Base-by-base conservation (phyloP, 2,329 filamentous ascomycete genomes). In the Aureobasidium sp. region DNA sequence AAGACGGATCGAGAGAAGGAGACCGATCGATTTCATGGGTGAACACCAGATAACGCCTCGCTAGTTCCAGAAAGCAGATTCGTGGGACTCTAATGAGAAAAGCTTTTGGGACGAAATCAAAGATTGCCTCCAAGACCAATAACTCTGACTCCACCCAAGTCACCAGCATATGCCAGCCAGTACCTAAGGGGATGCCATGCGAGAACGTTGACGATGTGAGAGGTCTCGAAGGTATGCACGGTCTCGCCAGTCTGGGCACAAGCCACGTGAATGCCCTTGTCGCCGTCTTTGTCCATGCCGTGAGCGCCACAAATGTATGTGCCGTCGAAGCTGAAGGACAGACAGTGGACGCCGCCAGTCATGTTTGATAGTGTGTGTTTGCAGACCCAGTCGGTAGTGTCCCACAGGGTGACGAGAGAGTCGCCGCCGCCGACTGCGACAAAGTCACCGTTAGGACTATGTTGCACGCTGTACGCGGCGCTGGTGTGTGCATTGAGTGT, bases 311-410 rank as follows among this genome's bases (percentile, higher is more conserved):
- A 84, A 29, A 92, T 76, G 69, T 86, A 93, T 68, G 83, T 86
- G 1, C 89, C 89, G 68, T 92, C 89, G 73, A 89, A 92, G 16
- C 84, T 88, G 71, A 92, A 93, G 69, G 87, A 86, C 62, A 92
- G 79, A 70, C 83, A 89, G 69, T 84, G 82, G 32, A 92, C 85
- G 3, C 88, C 84, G 1, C 87, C 87, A 10, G 82, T 80, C 77
- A 90, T 87, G 67, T 83, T 81, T 39, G 85, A 85, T 45, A 91
- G 78, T 1, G 88, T 90, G 63, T 86, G 82, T 68, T 86, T 82
- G 69, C 88, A 91, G 61, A 89, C 84, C 87, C 88, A 91, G 66
- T 89, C 86, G 44, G 81, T 80, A 3, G 89, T 91, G 68, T 92
- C 88, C 86, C 89, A 93, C 3, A 93, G 77, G 5, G 86, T 81